Evolutionary conservation across 176 grass and related monocot genomes (phyloP).

Genomic region (Raddia distichophylla): DNA sequence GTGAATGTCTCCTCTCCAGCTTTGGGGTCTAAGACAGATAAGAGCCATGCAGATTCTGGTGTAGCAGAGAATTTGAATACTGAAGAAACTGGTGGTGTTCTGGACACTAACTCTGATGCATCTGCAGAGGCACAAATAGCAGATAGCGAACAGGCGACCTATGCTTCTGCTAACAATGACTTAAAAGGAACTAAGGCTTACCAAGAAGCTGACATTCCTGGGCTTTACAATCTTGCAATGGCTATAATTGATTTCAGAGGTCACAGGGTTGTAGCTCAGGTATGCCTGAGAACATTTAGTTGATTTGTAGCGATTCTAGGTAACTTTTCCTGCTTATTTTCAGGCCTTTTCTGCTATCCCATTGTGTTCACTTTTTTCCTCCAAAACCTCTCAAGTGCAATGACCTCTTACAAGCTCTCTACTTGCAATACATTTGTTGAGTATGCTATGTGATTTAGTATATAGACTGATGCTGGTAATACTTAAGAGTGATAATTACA

Average conservation of each 20-base stretch:
- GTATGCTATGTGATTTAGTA: not conserved
- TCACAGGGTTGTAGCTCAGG: constrained; percentile 97
- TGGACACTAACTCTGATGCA: constrained; percentile 43
- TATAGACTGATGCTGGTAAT: not conserved
- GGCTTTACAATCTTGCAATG: constrained; percentile 99
- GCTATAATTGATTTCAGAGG: constrained; percentile 98
- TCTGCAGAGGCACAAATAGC: constrained; percentile 73
- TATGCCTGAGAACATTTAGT: constrained; percentile 36
- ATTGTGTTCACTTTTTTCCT: not conserved
- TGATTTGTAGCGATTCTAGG: not conserved
- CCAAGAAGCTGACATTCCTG: constrained; percentile 93
- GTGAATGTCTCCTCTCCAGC: constrained; percentile 25
- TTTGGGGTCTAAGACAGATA: constrained; percentile 39
- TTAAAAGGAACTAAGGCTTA: constrained; percentile 98
- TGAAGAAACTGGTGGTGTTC: constrained; percentile 38
- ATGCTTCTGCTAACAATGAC: constrained; percentile 99
- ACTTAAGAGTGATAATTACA: not conserved
- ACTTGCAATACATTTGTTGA: not conserved
- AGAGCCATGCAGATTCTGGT: constrained; percentile 6
- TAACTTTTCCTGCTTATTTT: constrained; percentile 10
- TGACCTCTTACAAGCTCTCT: not conserved
- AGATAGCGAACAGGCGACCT: constrained; percentile 94
- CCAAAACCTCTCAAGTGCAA: not conserved
- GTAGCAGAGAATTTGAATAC: constrained; percentile 16
- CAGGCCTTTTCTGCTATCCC: not conserved